phyloP scores from a whole-genome alignment of 1,284 basidiomycete species.

The Leccinum insolens region DNA sequence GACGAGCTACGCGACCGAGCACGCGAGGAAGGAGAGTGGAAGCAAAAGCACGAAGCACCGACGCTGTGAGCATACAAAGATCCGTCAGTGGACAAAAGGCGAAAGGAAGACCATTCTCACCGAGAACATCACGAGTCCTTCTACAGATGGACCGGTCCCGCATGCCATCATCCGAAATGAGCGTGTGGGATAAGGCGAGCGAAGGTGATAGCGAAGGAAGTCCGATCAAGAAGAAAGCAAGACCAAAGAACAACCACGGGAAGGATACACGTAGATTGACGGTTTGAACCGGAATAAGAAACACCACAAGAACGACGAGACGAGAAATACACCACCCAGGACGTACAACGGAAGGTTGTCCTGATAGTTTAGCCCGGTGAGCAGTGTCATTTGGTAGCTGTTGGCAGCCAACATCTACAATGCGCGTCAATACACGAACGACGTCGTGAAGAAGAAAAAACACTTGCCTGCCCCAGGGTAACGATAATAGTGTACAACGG shows the following conservation, averaged over 20 bases:
- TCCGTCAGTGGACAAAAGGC: no score
- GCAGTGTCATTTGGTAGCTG: slow-evolving; percentile 92
- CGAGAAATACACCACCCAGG: slow-evolving; percentile 84
- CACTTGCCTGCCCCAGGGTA: no score
- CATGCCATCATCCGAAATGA: slow-evolving; percentile 43
- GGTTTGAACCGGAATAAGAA: slow-evolving; percentile 87
- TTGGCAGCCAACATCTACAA: slow-evolving; percentile 77
- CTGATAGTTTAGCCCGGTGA: slow-evolving; percentile 85
- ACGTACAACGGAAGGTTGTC: slow-evolving; percentile 86
- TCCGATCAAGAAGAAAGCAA: slow-evolving; percentile 90
- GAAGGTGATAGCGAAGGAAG: slow-evolving; percentile 74
- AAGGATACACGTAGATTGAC: slow-evolving; percentile 83
- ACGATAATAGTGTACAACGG: no score
- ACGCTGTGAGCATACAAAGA: no score
- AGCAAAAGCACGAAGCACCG: no score
- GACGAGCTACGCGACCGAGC: no score
- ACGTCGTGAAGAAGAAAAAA: background rate
- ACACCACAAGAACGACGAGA: slow-evolving; percentile 87
- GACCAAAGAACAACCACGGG: slow-evolving; percentile 88
- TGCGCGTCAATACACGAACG: slow-evolving; percentile 7
- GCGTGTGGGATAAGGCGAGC: slow-evolving; percentile 62
- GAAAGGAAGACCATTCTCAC: no score
- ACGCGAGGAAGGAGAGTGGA: no score
- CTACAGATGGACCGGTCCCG: no score
- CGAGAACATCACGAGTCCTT: no score